phyloP scores from a whole-genome alignment of 306 rosid genomes.

The Quercus aquifolioides region DNA sequence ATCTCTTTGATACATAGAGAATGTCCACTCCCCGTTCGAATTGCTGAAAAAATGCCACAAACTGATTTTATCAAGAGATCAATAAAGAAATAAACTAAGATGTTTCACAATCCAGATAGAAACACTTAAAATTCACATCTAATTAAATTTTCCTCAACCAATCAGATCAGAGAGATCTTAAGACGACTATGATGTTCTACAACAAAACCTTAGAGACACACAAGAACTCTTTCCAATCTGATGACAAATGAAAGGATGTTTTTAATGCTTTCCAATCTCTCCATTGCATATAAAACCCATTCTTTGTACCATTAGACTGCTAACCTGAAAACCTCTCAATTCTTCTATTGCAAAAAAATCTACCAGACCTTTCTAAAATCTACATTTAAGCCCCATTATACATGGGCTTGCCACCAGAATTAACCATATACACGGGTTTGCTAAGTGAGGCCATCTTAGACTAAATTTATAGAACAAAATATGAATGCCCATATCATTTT shows the following conservation, averaged over 20 bases:
- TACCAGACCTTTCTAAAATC: neutral
- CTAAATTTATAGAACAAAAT: neutral
- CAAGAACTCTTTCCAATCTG: neutral
- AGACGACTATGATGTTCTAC: neutral
- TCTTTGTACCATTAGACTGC: neutral
- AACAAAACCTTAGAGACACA: neutral
- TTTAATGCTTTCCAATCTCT: neutral
- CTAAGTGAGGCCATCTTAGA: neutral
- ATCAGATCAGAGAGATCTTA: neutral
- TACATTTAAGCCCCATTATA: neutral
- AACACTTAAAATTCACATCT: neutral
- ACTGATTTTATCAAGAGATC: neutral
- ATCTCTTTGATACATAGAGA: neutral
- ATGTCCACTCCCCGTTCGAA: neutral
- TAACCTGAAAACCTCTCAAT: neutral
- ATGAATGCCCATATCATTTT: neutral
- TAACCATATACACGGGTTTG: neutral
- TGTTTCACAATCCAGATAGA: neutral
- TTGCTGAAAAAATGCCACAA: neutral
- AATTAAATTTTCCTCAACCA: neutral
- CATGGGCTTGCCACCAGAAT: neutral
- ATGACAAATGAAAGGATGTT: neutral
- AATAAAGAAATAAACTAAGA: neutral
- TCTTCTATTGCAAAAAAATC: neutral
- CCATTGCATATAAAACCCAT: neutral